Conservation (phyloP, 495 filamentous ascomycete genomes). For the Neurospora pannonica region DNA sequence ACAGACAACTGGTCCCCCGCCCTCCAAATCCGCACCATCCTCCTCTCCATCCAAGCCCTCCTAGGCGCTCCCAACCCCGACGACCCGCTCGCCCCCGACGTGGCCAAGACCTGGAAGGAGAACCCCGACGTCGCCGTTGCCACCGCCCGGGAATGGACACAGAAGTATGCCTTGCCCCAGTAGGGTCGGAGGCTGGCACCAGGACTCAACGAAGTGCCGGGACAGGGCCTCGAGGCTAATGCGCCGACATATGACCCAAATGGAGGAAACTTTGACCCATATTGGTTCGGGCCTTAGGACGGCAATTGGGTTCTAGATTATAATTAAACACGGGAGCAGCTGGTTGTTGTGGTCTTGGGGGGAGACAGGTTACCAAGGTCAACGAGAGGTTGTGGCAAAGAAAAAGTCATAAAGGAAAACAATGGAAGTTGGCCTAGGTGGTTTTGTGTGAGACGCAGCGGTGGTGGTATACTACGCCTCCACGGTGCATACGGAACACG, state of each 20-base stretch:
- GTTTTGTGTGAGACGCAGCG: background rate
- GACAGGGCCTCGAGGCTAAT: background rate
- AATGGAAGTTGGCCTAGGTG: background rate
- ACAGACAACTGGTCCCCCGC: constrained; percentile 98
- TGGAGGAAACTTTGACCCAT: background rate
- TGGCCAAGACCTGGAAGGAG: constrained; percentile 97
- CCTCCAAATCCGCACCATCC: constrained; percentile 93
- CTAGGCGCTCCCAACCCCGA: constrained; percentile 96
- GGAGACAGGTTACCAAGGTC: background rate
- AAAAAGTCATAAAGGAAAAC: background rate
- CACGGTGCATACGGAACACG: background rate
- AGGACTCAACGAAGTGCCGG: background rate
- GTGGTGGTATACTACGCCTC: background rate
- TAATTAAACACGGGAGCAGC: background rate
- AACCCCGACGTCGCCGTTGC: constrained; percentile 84
- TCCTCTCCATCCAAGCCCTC: constrained; percentile 93
- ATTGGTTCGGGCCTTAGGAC: background rate
- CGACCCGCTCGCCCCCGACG: constrained; percentile 91
- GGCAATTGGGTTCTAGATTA: background rate
- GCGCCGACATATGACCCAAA: background rate
- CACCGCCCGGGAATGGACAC: constrained; percentile 83
- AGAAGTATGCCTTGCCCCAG: constrained; percentile 50
- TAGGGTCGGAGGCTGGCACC: constrained; percentile 5
- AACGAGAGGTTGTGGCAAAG: background rate
- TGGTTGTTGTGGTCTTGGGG: background rate